phyloP scores from a whole-genome alignment of 2,329 filamentous ascomycete species.

The Zopfia rhizophila region DNA sequence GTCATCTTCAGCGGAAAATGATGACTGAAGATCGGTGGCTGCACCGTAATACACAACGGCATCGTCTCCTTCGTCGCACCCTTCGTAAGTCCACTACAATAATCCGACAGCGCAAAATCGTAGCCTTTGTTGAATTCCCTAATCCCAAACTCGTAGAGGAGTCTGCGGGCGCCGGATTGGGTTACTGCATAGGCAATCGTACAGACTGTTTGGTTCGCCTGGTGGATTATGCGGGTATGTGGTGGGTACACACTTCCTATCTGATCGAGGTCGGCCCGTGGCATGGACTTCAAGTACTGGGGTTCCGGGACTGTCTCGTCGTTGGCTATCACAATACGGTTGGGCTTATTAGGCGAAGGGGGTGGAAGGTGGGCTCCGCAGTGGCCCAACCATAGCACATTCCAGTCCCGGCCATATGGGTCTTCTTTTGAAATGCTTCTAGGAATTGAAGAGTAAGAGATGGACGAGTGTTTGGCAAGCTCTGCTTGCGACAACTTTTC shows the following conservation, averaged over 20 bases:
- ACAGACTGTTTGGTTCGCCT: constrained; percentile 31
- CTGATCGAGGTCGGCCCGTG: constrained; percentile 25
- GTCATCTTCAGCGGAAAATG: constrained; percentile 24
- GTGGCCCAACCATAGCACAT: constrained; percentile 54
- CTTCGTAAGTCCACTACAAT: constrained; percentile 28
- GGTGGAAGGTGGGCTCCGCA: constrained; percentile 42
- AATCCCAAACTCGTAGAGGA: constrained; percentile 40
- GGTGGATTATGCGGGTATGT: constrained; percentile 33
- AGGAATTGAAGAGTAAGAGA: constrained; percentile 15
- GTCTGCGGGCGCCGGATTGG: constrained; percentile 35
- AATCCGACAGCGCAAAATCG: constrained; percentile 35
- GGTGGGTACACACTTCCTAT: constrained; percentile 31
- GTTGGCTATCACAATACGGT: constrained; percentile 28
- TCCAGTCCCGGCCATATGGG: constrained; percentile 48
- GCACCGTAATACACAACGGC: constrained; percentile 37
- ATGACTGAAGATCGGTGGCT: constrained; percentile 37
- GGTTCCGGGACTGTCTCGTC: constrained; percentile 33
- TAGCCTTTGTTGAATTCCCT: constrained; percentile 36
- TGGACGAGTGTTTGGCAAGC: constrained; percentile 26
- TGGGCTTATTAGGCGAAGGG: constrained; percentile 21
- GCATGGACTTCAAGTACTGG: constrained; percentile 33
- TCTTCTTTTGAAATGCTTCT: constrained; percentile 22
- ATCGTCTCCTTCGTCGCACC: constrained; percentile 35
- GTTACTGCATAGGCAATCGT: constrained; percentile 40
- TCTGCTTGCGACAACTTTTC: constrained; percentile 17